Evolutionary conservation across 768 basidiomycete genomes (phyloP), one percentile per base, ranked within the genome.

Genomic region (Mycena rebaudengoi): DNA sequence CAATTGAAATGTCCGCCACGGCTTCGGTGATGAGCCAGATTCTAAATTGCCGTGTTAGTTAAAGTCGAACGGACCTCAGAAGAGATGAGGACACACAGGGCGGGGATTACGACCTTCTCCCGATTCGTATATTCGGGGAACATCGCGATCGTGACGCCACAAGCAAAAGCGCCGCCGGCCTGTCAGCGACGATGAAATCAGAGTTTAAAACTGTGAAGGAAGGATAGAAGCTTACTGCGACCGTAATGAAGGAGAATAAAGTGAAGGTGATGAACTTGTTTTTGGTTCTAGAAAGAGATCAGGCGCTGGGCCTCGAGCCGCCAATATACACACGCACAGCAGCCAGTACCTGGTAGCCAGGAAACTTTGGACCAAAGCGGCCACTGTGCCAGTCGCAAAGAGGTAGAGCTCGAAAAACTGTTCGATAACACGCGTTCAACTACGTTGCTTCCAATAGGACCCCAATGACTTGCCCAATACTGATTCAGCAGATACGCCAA

Each of bases 391-490:
- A 35, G 48, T 60, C 37, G 58, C 7, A 39, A 60, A 60, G 20
- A 60, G 7, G 45, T 58, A 48, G 37, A 58, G 44, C 11, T 44
- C 26, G 35, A 37, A 4, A 58, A 30, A 30, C 56, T 58, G 41
- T 45, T 48, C 25, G 44, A 32, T 35, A 8, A 48, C n/a, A 48
- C 20, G 28, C 25, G 44, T 49, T 48, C 21, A 5, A 40, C 41
- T 53, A 53, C 39, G 21, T 39, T 52, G 35, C 54, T 44, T 33
- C 32, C 29, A 44, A 56, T 44, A 35, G 30, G 43, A 25, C 20
- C 29, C 13, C 32, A 56, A 44, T 56, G 44, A 49, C 56, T 29
- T 58, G 26, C 56, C 56, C 56, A 58, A 48, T 58, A 37, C 37
- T 58, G 56, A 12, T 46, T 58, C 25, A 30, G 5, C 25, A 58